phyloP scores from a whole-genome alignment of 1,284 basidiomycete species.

The Chondrostereum purpureum region DNA sequence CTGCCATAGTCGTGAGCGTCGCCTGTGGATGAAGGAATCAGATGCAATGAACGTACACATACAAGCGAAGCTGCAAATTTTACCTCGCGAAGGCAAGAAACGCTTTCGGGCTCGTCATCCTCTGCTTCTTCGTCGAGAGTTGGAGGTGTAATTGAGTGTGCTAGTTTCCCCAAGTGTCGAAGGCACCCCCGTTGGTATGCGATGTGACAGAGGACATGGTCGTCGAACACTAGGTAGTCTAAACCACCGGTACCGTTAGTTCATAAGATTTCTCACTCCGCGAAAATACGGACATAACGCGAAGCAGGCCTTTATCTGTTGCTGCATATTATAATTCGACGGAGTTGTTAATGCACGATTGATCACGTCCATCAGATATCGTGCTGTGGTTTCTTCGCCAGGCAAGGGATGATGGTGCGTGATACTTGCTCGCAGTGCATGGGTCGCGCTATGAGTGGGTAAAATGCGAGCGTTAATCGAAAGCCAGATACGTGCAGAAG shows the following conservation, averaged over 20 bases:
- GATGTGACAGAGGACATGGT: conserved; percentile 55
- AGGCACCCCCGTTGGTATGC: conserved; percentile 62
- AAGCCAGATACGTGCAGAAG: background rate
- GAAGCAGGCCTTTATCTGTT: conserved; percentile 60
- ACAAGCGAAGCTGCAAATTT: conserved; percentile 11
- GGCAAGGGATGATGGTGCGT: conserved; percentile 14
- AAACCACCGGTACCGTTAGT: background rate
- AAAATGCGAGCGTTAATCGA: conserved; percentile 5
- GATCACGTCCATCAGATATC: conserved; percentile 57
- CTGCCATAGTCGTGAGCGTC: conserved; percentile 61
- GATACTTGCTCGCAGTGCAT: conserved; percentile 45
- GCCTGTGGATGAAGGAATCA: conserved; percentile 37
- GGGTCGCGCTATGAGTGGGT: conserved; percentile 39
- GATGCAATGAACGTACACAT: background rate
- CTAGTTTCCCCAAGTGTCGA: conserved; percentile 38
- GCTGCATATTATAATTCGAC: conserved; percentile 30
- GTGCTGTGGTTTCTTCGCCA: conserved; percentile 39
- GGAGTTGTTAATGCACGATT: conserved; percentile 46
- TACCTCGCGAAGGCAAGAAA: conserved; percentile 60
- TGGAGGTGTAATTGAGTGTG: conserved; percentile 45
- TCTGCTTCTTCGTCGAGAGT: conserved; percentile 17
- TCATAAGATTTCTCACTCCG: background rate
- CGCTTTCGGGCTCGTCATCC: conserved; percentile 59
- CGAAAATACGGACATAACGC: conserved; percentile 48
- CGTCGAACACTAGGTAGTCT: conserved; percentile 72